A percentile compares a stretch with the other conserved stretches of the same genome.
phyloP scores from a whole-genome alignment of 2,329 filamentous ascomycete species.

The Monosporascus sp. region DNA sequence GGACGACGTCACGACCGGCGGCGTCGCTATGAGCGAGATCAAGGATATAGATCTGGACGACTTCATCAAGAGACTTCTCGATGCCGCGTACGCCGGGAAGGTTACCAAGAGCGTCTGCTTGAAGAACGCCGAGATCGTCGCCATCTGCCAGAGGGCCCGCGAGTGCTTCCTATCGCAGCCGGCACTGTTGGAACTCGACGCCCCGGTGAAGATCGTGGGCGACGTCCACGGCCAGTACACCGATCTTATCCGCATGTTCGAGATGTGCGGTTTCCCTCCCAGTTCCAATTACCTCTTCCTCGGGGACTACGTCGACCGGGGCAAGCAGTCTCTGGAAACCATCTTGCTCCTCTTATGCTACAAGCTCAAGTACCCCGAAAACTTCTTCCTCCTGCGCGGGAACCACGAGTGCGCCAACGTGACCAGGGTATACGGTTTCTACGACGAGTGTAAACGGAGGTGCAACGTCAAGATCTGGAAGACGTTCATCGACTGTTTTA shows the following conservation, averaged over 20 bases:
- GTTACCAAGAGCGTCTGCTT: conserved; percentile 96
- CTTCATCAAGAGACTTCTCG: conserved; percentile 89
- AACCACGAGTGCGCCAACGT: conserved; percentile 98
- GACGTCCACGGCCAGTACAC: conserved; percentile 97
- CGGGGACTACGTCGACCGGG: conserved; percentile 93
- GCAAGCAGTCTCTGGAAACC: conserved; percentile 92
- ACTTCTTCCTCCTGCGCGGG: conserved; percentile 90
- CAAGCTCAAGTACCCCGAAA: conserved; percentile 95
- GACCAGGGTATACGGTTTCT: conserved; percentile 93
- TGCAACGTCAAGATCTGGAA: conserved; percentile 99
- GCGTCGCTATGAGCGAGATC: conserved; percentile 81
- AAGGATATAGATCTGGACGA: conserved; percentile 94
- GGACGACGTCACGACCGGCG: conserved; percentile 43
- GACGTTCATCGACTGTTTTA: conserved; percentile 95
- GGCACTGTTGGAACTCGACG: conserved; percentile 82
- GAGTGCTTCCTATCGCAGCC: conserved; percentile 91
- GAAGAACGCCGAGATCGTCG: conserved; percentile 95
- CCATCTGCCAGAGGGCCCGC: conserved; percentile 83
- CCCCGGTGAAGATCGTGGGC: conserved; percentile 95
- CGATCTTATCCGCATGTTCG: conserved; percentile 92
- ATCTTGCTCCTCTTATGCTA: conserved; percentile 91
- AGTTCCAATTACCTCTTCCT: conserved; percentile 89
- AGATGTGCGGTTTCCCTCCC: conserved; percentile 96
- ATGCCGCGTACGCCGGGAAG: conserved; percentile 93
- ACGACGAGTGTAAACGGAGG: conserved; percentile 94